Conservation (phyloP, 257 asterid genomes). For the Ilex aquifolium region DNA sequence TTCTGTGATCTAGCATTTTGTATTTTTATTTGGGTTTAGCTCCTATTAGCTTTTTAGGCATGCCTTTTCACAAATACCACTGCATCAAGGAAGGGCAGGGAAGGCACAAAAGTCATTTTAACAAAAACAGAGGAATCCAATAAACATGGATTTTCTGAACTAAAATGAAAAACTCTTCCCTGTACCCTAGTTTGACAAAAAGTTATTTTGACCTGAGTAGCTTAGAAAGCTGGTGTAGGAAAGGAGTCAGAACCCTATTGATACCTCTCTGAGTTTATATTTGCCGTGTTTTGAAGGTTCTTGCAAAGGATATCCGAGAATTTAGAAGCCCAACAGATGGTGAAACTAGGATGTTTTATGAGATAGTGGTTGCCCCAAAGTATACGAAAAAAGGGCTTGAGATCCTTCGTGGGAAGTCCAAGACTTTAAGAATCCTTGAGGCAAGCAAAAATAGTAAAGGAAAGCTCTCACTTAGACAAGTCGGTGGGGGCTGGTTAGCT, state of each 20-base stretch:
- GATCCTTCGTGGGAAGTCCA: conserved; percentile 91
- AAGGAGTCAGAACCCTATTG: not conserved
- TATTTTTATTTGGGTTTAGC: too few species aligned
- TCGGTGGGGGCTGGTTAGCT: conserved; percentile 97
- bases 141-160: too few species aligned
- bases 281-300: conserved; percentile 39
- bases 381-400: conserved; percentile 83
- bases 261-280: not conserved
- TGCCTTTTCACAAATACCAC: not conserved
- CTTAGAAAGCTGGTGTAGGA: not conserved
- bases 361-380: conserved; percentile 89
- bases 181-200: not conserved
- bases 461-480: conserved; percentile 86
- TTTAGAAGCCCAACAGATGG: conserved; percentile 92
- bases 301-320: conserved; percentile 90
- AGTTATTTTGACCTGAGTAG: not conserved
- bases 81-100: not conserved
- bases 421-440: conserved; percentile 86
- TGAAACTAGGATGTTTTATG: conserved; percentile 90
- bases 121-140: too few species aligned
- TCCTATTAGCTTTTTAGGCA: not conserved
- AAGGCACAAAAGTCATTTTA: too few species aligned
- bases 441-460: conserved; percentile 72
- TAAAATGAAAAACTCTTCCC: not conserved
- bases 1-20: not conserved